Evolutionary conservation across 805 yeast genomes (phyloP).

Genomic region (Saccharomycopsis oosterbeekiorum): DNA sequence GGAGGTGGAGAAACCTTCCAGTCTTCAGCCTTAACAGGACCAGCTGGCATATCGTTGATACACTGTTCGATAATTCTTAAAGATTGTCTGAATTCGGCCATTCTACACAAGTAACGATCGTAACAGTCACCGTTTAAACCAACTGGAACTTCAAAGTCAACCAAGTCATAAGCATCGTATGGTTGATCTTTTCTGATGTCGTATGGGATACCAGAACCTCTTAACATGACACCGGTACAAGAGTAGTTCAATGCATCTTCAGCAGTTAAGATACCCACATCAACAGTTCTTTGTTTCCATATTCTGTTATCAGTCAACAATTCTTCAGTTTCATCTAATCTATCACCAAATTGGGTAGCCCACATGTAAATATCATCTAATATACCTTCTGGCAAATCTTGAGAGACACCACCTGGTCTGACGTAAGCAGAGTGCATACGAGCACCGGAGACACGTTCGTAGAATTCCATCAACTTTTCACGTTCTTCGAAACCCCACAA

Average conservation of each 20-base stretch:
- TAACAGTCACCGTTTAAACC: constrained; percentile 86
- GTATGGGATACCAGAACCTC: constrained; percentile 84
- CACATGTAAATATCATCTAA: constrained; percentile 90
- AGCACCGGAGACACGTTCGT: constrained; percentile 86
- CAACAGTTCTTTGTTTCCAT: constrained; percentile 81
- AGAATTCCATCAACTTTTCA: constrained; percentile 86
- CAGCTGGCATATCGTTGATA: constrained; percentile 84
- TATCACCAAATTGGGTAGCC: constrained; percentile 93
- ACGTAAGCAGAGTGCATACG: constrained; percentile 82
- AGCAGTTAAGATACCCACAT: constrained; percentile 71
- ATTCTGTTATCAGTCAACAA: constrained; percentile 83
- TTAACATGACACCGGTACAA: constrained; percentile 78
- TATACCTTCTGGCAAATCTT: constrained; percentile 77
- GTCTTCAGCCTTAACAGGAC: constrained; percentile 86
- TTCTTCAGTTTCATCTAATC: constrained; percentile 86
- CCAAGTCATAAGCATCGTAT: constrained; percentile 79
- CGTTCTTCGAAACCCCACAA: constrained; percentile 93
- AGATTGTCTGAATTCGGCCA: constrained; percentile 89
- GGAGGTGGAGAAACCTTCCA: constrained; percentile 79
- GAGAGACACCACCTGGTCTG: constrained; percentile 89
- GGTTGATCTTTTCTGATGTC: constrained; percentile 83
- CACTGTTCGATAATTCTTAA: constrained; percentile 84
- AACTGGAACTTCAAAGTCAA: constrained; percentile 80
- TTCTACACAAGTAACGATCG: constrained; percentile 79
- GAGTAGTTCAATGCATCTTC: constrained; percentile 80